A percentile compares a stretch with the other conserved stretches of the same genome.
phyloP scores from a whole-genome alignment of 2,329 filamentous ascomycete genomes.

The Ceratocystis papillata region DNA sequence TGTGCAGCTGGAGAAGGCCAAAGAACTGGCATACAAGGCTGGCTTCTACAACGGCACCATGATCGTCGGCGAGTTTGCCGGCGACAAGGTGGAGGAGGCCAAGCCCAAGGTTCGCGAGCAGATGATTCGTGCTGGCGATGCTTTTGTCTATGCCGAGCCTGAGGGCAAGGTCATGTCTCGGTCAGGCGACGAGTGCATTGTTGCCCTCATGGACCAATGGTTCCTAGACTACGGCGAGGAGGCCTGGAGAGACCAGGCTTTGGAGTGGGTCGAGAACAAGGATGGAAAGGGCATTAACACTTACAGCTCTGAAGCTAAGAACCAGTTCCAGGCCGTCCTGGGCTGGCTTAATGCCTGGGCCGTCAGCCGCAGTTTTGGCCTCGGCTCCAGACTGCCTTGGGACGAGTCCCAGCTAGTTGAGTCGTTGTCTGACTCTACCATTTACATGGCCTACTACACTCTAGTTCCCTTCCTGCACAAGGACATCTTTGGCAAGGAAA shows the following conservation, averaged over 20 bases:
- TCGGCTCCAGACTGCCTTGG: slow-evolving; percentile 92
- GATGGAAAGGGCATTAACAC: slow-evolving; percentile 63
- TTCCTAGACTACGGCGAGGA: slow-evolving; percentile 94
- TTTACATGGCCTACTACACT: slow-evolving; percentile 81
- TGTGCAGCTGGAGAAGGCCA: slow-evolving; percentile 79
- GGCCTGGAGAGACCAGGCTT: slow-evolving; percentile 66
- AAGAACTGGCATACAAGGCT: slow-evolving; percentile 93
- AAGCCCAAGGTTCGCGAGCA: slow-evolving; percentile 75
- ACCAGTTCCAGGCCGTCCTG: slow-evolving; percentile 73
- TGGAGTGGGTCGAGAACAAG: slow-evolving; percentile 59
- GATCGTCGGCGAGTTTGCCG: slow-evolving; percentile 77
- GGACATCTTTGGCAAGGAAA: slow-evolving; percentile 71
- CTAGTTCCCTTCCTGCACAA: slow-evolving; percentile 57
- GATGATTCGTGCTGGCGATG: slow-evolving; percentile 64
- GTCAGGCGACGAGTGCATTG: slow-evolving; percentile 86
- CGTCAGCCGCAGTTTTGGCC: slow-evolving; percentile 78
- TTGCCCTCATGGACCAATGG: slow-evolving; percentile 91
- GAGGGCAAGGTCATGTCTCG: slow-evolving; percentile 80
- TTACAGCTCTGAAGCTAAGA: slow-evolving; percentile 64
- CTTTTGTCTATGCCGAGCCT: slow-evolving; percentile 88
- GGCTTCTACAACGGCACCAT: slow-evolving; percentile 93
- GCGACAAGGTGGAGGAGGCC: slow-evolving; percentile 72
- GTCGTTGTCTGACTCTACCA: slow-evolving; percentile 78
- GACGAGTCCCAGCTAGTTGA: slow-evolving; percentile 85
- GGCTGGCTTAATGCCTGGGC: slow-evolving; percentile 96